Conservation (phyloP, 2,329 filamentous ascomycete genomes). For the Blastomyces parvus region DNA sequence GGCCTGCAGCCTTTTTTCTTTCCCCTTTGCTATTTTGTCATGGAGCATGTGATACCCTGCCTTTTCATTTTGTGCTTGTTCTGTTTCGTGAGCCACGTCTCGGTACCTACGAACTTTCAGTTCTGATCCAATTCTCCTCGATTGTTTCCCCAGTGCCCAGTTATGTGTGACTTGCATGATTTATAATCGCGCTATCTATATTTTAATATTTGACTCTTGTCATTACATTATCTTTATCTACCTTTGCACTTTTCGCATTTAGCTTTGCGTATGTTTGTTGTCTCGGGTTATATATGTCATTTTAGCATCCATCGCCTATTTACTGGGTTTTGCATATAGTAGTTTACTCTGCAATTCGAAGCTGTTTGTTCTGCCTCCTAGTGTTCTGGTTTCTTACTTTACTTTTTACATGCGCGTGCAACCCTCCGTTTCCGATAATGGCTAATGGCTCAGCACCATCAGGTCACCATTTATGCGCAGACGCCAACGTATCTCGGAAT, state of each 20-base stretch:
- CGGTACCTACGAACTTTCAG: neutral
- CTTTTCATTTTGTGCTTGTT: neutral
- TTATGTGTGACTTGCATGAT: neutral
- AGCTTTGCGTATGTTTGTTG: neutral
- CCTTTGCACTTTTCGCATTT: neutral
- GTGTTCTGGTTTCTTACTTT: neutral
- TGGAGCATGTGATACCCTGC: conserved; percentile 5
- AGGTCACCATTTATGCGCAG: neutral
- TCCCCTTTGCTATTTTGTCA: neutral
- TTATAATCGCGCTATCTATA: neutral
- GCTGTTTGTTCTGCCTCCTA: neutral
- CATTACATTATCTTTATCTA: neutral
- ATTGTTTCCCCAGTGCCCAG: neutral
- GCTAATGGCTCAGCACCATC: neutral
- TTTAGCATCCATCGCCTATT: neutral
- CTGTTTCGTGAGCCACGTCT: neutral
- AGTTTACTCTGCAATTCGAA: neutral
- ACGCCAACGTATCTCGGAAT: neutral
- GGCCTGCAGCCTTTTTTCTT: neutral
- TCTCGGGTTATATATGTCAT: neutral
- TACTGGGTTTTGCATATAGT: neutral
- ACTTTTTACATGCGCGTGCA: neutral
- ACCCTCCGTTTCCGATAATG: neutral
- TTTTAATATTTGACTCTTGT: neutral
- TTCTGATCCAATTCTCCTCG: neutral